Evolutionary conservation across 441 rosid species (phyloP).

Genomic region (Rhodomyrtus psidioides): DNA sequence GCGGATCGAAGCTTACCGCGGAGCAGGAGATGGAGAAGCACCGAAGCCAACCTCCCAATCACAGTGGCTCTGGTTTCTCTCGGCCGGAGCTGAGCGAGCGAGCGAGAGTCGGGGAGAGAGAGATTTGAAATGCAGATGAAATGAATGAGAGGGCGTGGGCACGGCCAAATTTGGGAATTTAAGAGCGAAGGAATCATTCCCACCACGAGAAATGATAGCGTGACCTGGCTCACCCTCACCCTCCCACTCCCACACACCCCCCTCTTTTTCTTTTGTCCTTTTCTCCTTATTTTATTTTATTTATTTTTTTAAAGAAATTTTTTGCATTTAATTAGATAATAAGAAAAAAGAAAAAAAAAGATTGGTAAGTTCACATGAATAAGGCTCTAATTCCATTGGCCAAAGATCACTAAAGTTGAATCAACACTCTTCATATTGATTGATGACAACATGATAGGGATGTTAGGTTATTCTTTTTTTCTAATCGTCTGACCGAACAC

Average conservation of each 20-base stretch:
- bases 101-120: neutral
- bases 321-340: neutral
- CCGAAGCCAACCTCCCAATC: neutral
- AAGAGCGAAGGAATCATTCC: neutral
- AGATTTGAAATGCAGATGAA: neutral
- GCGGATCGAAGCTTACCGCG: neutral
- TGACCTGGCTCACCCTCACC: neutral
- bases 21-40: neutral
- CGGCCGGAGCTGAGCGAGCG: neutral
- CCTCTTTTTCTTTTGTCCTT: neutral
- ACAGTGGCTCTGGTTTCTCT: neutral
- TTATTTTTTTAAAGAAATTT: neutral
- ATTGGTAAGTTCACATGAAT: neutral
- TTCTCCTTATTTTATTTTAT: neutral
- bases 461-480: neutral
- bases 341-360: neutral
- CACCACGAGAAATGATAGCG: conserved; percentile 4
- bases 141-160: neutral
- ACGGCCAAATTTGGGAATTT: neutral
- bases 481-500: too few species aligned
- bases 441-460: neutral
- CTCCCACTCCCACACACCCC: neutral
- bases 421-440: neutral
- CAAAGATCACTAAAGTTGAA: neutral
- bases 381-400: neutral